phyloP scores from a whole-genome alignment of 768 basidiomycete genomes.

The Hypholoma fasciculare region DNA sequence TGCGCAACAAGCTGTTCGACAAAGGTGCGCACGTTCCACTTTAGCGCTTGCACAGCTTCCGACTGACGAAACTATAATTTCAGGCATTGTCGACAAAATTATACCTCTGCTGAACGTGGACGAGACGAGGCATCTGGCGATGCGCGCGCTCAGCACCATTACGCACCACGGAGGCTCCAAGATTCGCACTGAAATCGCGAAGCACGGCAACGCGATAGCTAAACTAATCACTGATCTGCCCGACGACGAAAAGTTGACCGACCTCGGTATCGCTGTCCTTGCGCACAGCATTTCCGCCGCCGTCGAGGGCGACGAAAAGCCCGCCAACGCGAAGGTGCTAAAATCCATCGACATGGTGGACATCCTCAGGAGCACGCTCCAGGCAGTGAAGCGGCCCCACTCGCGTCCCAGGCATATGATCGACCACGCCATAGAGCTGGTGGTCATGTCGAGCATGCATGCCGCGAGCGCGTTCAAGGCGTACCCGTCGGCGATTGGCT shows the following conservation, averaged over 20 bases:
- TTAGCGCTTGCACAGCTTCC: not conserved
- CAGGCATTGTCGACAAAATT: conserved; percentile 59
- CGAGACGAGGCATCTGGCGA: conserved; percentile 49
- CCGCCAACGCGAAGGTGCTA: conserved; percentile 36
- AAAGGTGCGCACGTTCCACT: conserved; percentile 38
- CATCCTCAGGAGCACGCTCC: conserved; percentile 43
- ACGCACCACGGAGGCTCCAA: conserved; percentile 61
- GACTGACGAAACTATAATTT: not conserved
- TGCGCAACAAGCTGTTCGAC: conserved; percentile 59
- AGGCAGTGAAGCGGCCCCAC: conserved; percentile 43
- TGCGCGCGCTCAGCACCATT: conserved; percentile 56
- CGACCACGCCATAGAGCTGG: conserved; percentile 51
- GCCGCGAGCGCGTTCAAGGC: conserved; percentile 44
- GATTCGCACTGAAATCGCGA: conserved; percentile 52
- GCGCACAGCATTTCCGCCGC: conserved; percentile 51
- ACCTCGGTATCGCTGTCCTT: conserved; percentile 51
- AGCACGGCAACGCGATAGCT: conserved; percentile 39
- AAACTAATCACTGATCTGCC: conserved; percentile 48
- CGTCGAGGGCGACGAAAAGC: conserved; percentile 37
- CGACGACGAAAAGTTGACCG: conserved; percentile 48
- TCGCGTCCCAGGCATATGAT: conserved; percentile 31
- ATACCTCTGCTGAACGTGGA: conserved; percentile 52
- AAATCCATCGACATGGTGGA: conserved; percentile 42
- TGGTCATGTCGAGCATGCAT: conserved; percentile 43
- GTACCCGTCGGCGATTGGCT: conserved; percentile 42